phyloP scores from a whole-genome alignment of 768 basidiomycete genomes.

The Rhodotorula paludigena region DNA sequence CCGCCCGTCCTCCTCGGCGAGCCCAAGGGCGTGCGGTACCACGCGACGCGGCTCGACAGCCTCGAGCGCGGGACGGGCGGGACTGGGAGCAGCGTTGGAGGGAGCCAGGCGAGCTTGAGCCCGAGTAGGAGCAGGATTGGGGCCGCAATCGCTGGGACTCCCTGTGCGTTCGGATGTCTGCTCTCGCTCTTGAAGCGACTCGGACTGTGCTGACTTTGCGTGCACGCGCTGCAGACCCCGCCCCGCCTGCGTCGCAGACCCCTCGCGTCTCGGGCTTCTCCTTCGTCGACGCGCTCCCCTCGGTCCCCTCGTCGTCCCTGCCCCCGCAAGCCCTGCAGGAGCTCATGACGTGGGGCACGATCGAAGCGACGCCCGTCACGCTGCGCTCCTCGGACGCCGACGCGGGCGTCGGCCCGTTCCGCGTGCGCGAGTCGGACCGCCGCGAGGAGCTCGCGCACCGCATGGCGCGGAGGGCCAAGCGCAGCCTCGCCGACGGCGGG shows the following conservation, averaged over 20 bases:
- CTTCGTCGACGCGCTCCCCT: constrained; percentile 78
- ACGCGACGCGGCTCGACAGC: constrained; percentile 70
- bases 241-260: constrained; percentile 53
- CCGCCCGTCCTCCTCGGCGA: constrained; percentile 45
- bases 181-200: neutral
- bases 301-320: constrained; percentile 75
- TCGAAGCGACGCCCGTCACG: constrained; percentile 84
- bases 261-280: constrained; percentile 57
- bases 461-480: constrained; percentile 67
- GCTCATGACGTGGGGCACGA: constrained; percentile 95
- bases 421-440: constrained; percentile 66
- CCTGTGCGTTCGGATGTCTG: constrained; percentile 57
- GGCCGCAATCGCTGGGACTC: constrained; percentile 86
- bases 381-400: constrained; percentile 58
- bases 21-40: constrained; percentile 66
- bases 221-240: neutral
- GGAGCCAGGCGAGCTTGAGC: constrained; percentile 50
- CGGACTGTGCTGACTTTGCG: neutral
- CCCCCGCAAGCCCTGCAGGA: constrained; percentile 79
- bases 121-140: constrained; percentile 84
- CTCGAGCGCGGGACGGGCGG: constrained; percentile 48
- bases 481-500: constrained; percentile 13
- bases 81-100: constrained; percentile 8
- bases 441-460: constrained; percentile 76
- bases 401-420: constrained; percentile 59